These are phyloP conservation scores for Irpex sp. DNA, from an alignment of 1,284 basidiomycete species.

Conservation along the genomic window DNA sequence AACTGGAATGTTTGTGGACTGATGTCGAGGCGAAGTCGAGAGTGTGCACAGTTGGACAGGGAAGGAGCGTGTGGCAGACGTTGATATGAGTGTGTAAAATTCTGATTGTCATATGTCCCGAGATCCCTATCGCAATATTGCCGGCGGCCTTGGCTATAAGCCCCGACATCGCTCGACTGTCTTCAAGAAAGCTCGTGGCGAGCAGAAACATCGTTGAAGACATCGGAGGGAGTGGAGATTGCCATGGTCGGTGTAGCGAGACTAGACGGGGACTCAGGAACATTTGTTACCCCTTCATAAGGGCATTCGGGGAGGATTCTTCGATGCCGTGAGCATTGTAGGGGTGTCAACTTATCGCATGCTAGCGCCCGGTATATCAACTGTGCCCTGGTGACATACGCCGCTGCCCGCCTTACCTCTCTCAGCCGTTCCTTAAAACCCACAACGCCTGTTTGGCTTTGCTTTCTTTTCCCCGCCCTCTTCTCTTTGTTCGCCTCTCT, in stretches of 20 bases:
- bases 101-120: neutral
- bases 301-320: neutral
- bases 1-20: neutral
- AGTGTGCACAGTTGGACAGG: neutral
- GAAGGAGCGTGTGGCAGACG: neutral
- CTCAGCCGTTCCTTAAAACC: neutral
- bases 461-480: neutral
- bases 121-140: neutral
- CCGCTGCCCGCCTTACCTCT: neutral
- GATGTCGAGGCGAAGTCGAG: neutral
- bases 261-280: neutral
- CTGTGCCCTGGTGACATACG: neutral
- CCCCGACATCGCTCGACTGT: neutral
- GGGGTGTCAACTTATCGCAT: neutral
- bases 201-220: no score
- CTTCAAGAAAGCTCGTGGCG: no score
- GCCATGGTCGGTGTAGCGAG: neutral
- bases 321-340: neutral
- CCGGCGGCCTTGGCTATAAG: neutral
- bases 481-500: neutral
- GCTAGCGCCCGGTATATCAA: neutral
- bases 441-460: neutral
- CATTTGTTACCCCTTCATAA: neutral
- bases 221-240: no score
- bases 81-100: neutral